Evolutionary conservation across 176 grass and related monocot genomes (phyloP).

Genomic region (Eleusine indica): DNA sequence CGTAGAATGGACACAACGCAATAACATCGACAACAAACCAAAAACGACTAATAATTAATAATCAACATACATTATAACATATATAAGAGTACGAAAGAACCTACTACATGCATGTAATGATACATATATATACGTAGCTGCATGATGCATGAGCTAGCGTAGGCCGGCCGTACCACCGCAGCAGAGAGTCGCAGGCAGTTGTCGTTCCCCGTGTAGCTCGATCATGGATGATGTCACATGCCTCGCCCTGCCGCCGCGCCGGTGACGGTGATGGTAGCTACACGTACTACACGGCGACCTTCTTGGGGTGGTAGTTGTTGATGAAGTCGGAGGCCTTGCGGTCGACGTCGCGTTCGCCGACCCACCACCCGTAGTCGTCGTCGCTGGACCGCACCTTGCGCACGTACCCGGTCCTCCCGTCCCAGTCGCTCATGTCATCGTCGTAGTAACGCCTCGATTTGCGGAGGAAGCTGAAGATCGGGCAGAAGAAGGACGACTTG

Average conservation of each 20-base stretch:
- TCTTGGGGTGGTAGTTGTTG: conserved; percentile 63
- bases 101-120: neutral
- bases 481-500: conserved; percentile 60
- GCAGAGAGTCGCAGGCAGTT: neutral
- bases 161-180: neutral
- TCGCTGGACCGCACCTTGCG: conserved; percentile 73
- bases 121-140: neutral
- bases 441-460: conserved; percentile 62
- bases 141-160: conserved; percentile 10
- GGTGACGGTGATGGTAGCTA: neutral
- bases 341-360: conserved; percentile 80
- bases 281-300: conserved; percentile 24
- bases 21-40: neutral
- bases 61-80: conserved; percentile 32
- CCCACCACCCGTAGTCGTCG: conserved; percentile 70
- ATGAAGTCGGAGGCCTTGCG: conserved; percentile 75
- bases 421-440: conserved; percentile 60
- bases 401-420: conserved; percentile 33
- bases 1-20: neutral
- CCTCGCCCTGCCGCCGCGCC: neutral
- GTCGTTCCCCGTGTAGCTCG: neutral
- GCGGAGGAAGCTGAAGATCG: conserved; percentile 65
- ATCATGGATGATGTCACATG: neutral
- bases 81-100: conserved; percentile 15
- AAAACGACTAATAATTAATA: neutral